Conservation (phyloP, 805 yeast species). For the Metschnikowia baotianmanensis region DNA sequence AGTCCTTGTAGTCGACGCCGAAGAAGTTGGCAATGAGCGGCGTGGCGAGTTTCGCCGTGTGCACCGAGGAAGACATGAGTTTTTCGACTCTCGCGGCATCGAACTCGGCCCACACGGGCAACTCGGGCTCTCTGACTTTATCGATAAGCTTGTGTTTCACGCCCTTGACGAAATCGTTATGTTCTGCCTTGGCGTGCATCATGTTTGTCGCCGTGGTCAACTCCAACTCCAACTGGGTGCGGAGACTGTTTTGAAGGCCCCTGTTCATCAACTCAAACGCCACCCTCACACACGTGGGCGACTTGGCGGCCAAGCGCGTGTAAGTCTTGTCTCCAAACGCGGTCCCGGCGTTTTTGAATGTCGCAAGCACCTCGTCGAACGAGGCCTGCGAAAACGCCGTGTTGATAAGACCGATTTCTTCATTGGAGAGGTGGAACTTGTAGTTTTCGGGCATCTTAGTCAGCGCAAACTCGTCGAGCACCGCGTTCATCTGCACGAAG, state of each 20-base stretch:
- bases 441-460: slow-evolving; percentile 59
- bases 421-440: slow-evolving; percentile 54
- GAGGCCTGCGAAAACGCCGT: slow-evolving; percentile 54
- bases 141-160: slow-evolving; percentile 62
- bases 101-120: slow-evolving; percentile 39
- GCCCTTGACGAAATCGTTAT: slow-evolving; percentile 62
- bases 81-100: slow-evolving; percentile 26
- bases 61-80: slow-evolving; percentile 20
- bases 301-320: slow-evolving; percentile 58
- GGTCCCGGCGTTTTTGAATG: slow-evolving; percentile 52
- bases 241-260: slow-evolving; percentile 57
- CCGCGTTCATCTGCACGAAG: slow-evolving; percentile 59
- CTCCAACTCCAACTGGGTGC: slow-evolving; percentile 69
- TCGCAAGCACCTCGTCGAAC: slow-evolving; percentile 55
- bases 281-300: slow-evolving; percentile 76
- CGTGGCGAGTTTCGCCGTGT: slow-evolving; percentile 16
- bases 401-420: slow-evolving; percentile 65
- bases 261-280: slow-evolving; percentile 65
- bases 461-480: slow-evolving; percentile 76
- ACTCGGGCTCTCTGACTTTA: slow-evolving; percentile 57
- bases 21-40: slow-evolving; percentile 41
- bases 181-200: slow-evolving; percentile 54
- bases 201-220: slow-evolving; percentile 69
- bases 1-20: slow-evolving; percentile 39
- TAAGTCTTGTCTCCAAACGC: slow-evolving; percentile 63